These are phyloP conservation scores for Apostasia ramifera DNA, from an alignment of 106 monocot genomes.

Conservation along the genomic window DNA sequence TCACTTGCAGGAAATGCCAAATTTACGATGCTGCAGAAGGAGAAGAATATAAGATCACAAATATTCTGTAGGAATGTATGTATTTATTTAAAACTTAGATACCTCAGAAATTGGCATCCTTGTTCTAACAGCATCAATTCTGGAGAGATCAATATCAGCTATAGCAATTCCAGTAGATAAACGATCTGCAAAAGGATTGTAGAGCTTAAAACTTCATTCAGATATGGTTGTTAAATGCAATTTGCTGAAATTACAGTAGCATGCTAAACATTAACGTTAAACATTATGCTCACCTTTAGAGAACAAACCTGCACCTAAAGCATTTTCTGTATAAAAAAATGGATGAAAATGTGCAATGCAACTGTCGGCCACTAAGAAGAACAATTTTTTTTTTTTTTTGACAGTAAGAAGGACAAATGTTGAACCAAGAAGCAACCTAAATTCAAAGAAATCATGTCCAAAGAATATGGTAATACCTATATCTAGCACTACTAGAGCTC, in stretches of 20 bases:
- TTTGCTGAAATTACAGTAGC: not conserved
- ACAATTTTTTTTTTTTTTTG: too few species aligned
- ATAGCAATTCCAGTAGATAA: constrained; percentile 66
- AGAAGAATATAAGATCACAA: not conserved
- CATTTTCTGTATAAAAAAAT: too few species aligned
- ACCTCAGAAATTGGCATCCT: constrained; percentile 78
- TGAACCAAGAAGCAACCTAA: too few species aligned
- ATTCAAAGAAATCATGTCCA: too few species aligned
- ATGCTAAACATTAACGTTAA: not conserved
- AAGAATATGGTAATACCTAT: too few species aligned
- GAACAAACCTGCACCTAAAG: not conserved
- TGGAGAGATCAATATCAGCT: constrained; percentile 70
- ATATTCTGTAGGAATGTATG: not conserved
- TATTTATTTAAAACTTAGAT: not conserved
- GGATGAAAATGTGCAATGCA: too few species aligned
- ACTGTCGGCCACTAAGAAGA: too few species aligned
- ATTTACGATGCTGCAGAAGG: constrained; percentile 6
- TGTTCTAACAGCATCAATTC: constrained; percentile 60
- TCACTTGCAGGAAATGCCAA: not conserved
- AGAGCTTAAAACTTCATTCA: not conserved
- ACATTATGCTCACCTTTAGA: not conserved
- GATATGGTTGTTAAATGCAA: not conserved
- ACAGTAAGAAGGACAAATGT: too few species aligned
- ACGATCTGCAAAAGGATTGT: constrained; percentile 40
- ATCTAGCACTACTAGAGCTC: too few species aligned